A percentile compares a stretch with the other conserved stretches of the same genome.
Evolutionary conservation across 2,329 filamentous ascomycete genomes (phyloP).

Genomic region (Microthyrium microscopicum): DNA sequence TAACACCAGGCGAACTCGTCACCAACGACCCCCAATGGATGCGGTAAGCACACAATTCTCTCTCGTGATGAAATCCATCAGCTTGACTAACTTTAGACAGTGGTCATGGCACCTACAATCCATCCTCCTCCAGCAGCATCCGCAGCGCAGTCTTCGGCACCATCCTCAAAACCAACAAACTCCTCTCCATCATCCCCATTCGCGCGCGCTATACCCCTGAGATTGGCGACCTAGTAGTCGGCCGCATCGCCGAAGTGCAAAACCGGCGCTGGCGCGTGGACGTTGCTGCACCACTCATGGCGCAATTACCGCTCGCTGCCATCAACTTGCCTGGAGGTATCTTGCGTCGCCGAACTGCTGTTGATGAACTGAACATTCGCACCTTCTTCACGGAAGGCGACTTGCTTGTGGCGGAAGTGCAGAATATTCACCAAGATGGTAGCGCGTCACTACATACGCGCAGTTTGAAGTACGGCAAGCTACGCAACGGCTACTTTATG

Average conservation of each 20-base stretch:
- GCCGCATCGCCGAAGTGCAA: constrained; percentile 89
- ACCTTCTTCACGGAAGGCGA: constrained; percentile 96
- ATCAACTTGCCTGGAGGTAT: constrained; percentile 95
- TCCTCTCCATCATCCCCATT: constrained; percentile 78
- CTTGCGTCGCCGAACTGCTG: constrained; percentile 76
- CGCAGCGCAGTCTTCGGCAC: constrained; percentile 81
- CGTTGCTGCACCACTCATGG: constrained; percentile 73
- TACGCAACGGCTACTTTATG: constrained; percentile 83
- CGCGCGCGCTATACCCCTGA: constrained; percentile 89
- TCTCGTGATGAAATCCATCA: background rate
- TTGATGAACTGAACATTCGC: constrained; percentile 91
- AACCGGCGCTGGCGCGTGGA: constrained; percentile 88
- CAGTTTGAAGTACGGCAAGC: constrained; percentile 82
- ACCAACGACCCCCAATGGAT: constrained; percentile 95
- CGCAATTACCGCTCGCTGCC: constrained; percentile 65
- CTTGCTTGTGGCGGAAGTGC: constrained; percentile 84
- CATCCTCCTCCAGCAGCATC: constrained; percentile 48
- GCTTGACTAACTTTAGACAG: constrained; percentile 26
- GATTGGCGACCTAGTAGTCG: constrained; percentile 89
- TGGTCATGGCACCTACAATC: constrained; percentile 82
- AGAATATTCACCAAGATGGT: constrained; percentile 73
- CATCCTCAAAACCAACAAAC: constrained; percentile 86
- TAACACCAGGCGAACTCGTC: constrained; percentile 78
- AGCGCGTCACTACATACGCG: constrained; percentile 79
- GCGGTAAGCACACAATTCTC: constrained; percentile 21